Conservation (phyloP, 2,329 filamentous ascomycete species). For the Ilyonectria mors-panacis region DNA sequence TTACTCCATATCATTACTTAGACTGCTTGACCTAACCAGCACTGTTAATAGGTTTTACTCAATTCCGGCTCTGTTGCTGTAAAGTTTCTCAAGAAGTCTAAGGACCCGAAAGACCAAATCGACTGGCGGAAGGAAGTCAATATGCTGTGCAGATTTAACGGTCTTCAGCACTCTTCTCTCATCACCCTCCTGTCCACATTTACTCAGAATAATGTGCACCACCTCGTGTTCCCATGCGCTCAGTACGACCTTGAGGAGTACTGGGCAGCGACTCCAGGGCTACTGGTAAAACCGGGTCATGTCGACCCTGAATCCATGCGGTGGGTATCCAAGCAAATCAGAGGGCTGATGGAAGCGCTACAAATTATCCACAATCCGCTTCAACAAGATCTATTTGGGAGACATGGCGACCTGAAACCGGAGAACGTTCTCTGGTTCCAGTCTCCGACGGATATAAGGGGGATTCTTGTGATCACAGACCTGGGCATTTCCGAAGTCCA, state of each 20-base stretch:
- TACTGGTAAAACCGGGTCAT: background rate
- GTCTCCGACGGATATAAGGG: background rate
- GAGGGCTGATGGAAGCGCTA: background rate
- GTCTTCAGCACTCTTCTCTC: background rate
- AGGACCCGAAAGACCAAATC: background rate
- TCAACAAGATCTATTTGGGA: constrained; percentile 8
- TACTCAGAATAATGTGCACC: background rate
- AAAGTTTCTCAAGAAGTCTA: background rate
- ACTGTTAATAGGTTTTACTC: background rate
- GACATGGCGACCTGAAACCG: constrained; percentile 34
- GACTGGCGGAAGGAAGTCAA: background rate
- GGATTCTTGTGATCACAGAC: constrained; percentile 29
- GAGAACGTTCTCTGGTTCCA: constrained; percentile 31
- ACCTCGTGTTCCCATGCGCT: constrained; percentile 1
- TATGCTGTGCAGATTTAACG: background rate
- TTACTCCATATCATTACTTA: background rate
- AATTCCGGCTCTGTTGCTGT: background rate
- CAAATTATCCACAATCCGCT: background rate
- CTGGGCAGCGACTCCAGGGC: background rate
- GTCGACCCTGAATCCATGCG: background rate
- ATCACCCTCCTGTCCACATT: background rate
- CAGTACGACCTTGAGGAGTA: constrained; percentile 1
- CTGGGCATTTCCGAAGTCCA: constrained; percentile 29
- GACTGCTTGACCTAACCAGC: background rate
- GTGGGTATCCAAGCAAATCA: constrained; percentile 1